Evolutionary conservation across 164 flowering plant genomes (phyloP).

Genomic region (Taxillus chinensis): DNA sequence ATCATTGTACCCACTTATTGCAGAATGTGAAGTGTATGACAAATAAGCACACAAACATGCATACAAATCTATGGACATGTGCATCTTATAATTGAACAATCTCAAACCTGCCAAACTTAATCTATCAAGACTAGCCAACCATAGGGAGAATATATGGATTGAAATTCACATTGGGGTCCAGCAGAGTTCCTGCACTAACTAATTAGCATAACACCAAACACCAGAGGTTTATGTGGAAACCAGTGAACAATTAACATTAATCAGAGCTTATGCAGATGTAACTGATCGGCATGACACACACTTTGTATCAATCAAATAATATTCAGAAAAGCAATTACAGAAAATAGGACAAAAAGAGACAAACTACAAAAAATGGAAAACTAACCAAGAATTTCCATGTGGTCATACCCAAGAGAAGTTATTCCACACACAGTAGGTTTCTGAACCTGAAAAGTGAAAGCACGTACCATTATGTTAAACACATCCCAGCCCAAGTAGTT

Average conservation of each 20-base stretch:
- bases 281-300: too few relatives aligned
- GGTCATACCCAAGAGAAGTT: slow-evolving; percentile 95
- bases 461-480: background rate
- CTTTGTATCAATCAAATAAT: background rate
- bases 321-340: background rate
- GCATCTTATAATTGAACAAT: background rate
- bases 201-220: too few relatives aligned
- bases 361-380: slow-evolving; percentile 12
- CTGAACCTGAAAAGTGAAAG: slow-evolving; percentile 52
- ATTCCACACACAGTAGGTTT: slow-evolving; percentile 87
- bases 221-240: too few relatives aligned
- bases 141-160: too few relatives aligned
- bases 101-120: too few relatives aligned
- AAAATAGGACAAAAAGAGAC: background rate
- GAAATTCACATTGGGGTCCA: too few relatives aligned
- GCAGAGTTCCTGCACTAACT: too few relatives aligned
- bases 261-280: too few relatives aligned
- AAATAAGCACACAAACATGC: background rate
- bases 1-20: background rate
- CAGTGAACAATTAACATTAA: too few relatives aligned
- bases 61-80: background rate
- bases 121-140: too few relatives aligned
- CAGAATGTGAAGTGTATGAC: background rate
- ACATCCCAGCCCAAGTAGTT: background rate
- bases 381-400: slow-evolving; percentile 99